These are phyloP conservation scores for Russula ochroleuca DNA, from an alignment of 768 basidiomycete species.

Conservation along the genomic window DNA sequence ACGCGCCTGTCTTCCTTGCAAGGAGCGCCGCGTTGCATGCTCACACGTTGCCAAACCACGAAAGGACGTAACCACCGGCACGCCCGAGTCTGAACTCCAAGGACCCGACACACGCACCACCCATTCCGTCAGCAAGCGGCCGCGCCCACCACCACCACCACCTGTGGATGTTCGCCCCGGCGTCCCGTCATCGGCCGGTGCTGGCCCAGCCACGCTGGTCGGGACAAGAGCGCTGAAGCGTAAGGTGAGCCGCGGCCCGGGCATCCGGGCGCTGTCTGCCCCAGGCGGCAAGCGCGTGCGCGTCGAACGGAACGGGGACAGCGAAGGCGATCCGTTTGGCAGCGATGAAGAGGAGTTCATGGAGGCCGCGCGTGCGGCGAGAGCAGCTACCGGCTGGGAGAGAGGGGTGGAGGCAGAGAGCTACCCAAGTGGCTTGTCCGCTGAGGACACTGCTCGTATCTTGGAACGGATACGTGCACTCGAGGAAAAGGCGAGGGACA, in stretches of 20 bases:
- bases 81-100: conserved; percentile 22
- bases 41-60: conserved; percentile 25
- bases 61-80: conserved; percentile 18
- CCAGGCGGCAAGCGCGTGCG: conserved; percentile 18
- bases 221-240: conserved; percentile 19
- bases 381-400: conserved; percentile 13
- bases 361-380: conserved; percentile 23
- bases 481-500: conserved; percentile 25
- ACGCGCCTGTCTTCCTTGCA: conserved; percentile 24
- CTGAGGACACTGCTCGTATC: conserved; percentile 19
- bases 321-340: conserved; percentile 24
- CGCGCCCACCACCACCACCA: conserved; percentile 9
- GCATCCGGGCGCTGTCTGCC: background rate
- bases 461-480: conserved; percentile 23
- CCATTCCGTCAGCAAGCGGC: conserved; percentile 11
- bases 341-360: conserved; percentile 25
- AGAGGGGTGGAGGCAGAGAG: conserved; percentile 13
- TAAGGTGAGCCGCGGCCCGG: conserved; percentile 21
- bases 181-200: background rate
- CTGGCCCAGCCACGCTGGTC: conserved; percentile 18
- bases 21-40: conserved; percentile 26
- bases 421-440: conserved; percentile 12
- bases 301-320: conserved; percentile 20
- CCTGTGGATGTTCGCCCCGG: conserved; percentile 1
- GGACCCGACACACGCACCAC: conserved; percentile 4